Evolutionary conservation across 106 monocot genomes (phyloP).

Genomic region (Dendrobium officinale): DNA sequence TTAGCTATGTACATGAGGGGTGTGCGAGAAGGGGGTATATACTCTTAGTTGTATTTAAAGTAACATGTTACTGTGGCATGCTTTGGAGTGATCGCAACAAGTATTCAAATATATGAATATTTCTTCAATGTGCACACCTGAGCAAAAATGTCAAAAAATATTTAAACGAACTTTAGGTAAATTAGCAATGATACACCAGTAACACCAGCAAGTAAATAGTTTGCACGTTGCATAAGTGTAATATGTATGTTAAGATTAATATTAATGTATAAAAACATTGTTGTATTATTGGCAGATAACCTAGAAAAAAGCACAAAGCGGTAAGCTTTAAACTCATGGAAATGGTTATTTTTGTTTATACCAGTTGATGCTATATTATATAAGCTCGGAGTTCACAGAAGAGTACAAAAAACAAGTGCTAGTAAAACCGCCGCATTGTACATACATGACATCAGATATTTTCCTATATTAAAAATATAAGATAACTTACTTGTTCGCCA

Average conservation of each 20-base stretch:
- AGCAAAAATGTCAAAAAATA: no score
- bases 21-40: no score
- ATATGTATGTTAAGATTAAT: not conserved
- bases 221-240: not conserved
- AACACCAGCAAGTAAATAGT: not conserved
- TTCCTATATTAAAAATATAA: not conserved
- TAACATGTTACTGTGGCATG: not conserved
- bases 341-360: not conserved
- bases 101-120: not conserved
- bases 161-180: no score
- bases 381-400: not conserved
- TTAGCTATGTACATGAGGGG: no score
- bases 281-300: not conserved
- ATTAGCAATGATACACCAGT: not conserved
- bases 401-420: not conserved
- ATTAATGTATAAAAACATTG: not conserved
- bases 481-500: slow-evolving; percentile 66
- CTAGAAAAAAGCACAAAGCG: not conserved
- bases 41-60: not conserved
- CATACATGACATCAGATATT: not conserved
- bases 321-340: not conserved
- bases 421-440: not conserved
- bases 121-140: no score
- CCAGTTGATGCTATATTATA: not conserved
- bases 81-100: not conserved